These are phyloP conservation scores for Phytopythium oedochilum DNA, from an alignment of 352 stramenopile species.

Conservation along the genomic window DNA sequence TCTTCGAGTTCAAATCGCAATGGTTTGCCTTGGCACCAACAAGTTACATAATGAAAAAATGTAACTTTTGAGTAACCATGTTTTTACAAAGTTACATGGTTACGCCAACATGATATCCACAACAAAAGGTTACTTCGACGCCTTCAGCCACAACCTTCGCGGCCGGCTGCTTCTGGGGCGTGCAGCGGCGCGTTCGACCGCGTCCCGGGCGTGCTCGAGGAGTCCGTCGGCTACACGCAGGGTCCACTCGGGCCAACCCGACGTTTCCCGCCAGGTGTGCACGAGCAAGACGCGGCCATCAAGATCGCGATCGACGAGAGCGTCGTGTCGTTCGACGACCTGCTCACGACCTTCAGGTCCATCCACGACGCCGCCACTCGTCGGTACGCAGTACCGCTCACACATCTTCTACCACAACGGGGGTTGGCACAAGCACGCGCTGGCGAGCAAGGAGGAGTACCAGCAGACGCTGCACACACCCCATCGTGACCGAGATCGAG, in stretches of 20 bases:
- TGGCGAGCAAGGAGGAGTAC: constrained; percentile 60
- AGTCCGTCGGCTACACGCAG: constrained; percentile 87
- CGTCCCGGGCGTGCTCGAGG: constrained; percentile 89
- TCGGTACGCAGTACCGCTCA: constrained; percentile 94
- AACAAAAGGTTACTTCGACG: no score
- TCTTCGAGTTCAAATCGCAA: no score
- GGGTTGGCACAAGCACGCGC: constrained; percentile 73
- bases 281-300: constrained; percentile 90
- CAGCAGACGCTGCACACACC: constrained; percentile 68
- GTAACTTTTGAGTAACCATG: no score
- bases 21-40: no score
- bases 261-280: constrained; percentile 96
- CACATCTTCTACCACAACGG: constrained; percentile 94
- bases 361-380: constrained; percentile 92
- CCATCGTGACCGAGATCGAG: constrained; percentile 93
- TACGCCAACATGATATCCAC: no score
- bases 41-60: no score
- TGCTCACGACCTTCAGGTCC: constrained; percentile 78
- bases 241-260: constrained; percentile 78
- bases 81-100: no score
- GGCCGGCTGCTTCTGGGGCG: constrained; percentile 97
- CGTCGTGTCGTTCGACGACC: constrained; percentile 75
- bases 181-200: constrained; percentile 96
- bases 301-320: constrained; percentile 90
- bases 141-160: constrained; percentile 96